Base-by-base conservation (phyloP, 208 protist genomes). In the Histomonas meleagridis region DNA sequence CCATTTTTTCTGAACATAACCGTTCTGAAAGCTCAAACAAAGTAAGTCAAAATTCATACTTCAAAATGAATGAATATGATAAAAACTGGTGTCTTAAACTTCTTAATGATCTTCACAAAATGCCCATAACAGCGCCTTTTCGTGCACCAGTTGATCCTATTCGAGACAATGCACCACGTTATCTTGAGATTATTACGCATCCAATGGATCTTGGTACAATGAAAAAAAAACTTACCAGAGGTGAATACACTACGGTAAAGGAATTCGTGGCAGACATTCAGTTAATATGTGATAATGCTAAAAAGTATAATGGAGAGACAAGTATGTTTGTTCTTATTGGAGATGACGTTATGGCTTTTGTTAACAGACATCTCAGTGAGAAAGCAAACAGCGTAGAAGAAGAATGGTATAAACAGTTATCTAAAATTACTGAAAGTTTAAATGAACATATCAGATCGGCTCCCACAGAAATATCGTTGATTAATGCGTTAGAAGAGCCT, bases 161-260 rank as follows among this genome's bases (percentile, higher is more conserved):
- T 3, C 43, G 38, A 26, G 76, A 86, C 38, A 16, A 32, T 9
- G 32, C 32, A 18, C 76, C 76, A 51, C 51, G 55, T 49, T 86
- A 86, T 16, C 28, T 86, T 7, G 46, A 86, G 43, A 38, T 86
- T 38, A 46, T 86, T 26, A 55, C 51, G 55, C 40, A 86, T 12
- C 76, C 76, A 38, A 86, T 86, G 76, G 76, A 86, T 48, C 55
- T 86, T n/a, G 32, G 76, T 51, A 86, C 76, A 5, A 86, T 86
- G 76, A 86, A 86, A 16, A 86, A 86, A 46, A 86, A 86, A 38
- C 46, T 86, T 16, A 32, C 51, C 51, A 28, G 14, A 55, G 55
- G 55, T 86, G 40, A 86, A 49, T 86, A 86, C 26, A 14, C 43
- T 38, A 51, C 76, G 55, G 28, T 86, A 55, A 14, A 86, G 32